These are phyloP conservation scores for Penicillium brevicompactum DNA, from an alignment of 2,329 filamentous ascomycete species.

Conservation along the genomic window DNA sequence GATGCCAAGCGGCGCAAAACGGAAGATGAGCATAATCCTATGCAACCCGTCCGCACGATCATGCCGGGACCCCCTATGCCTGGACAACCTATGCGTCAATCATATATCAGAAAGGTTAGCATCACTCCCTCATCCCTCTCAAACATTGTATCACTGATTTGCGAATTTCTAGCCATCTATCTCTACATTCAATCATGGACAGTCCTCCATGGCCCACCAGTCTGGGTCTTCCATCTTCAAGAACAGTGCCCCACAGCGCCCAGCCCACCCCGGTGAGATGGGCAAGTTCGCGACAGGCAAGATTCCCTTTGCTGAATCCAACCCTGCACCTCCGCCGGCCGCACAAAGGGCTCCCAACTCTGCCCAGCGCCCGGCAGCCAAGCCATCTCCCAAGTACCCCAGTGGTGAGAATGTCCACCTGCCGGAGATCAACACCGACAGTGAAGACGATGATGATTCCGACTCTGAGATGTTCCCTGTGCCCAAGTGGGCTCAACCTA, in stretches of 20 bases:
- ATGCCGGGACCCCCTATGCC: background rate
- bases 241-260: slow-evolving; percentile 59
- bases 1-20: slow-evolving; percentile 81
- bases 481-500: slow-evolving; percentile 86
- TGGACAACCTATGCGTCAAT: slow-evolving; percentile 82
- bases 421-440: slow-evolving; percentile 93
- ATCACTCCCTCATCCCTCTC: background rate
- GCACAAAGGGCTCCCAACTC: slow-evolving; percentile 63
- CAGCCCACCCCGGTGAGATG: slow-evolving; percentile 75
- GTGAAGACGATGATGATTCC: slow-evolving; percentile 75
- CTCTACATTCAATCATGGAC: slow-evolving; percentile 43
- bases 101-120: slow-evolving; percentile 70
- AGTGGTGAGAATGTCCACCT: slow-evolving; percentile 89
- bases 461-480: slow-evolving; percentile 64
- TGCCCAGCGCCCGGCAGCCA: slow-evolving; percentile 42
- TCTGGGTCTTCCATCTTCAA: slow-evolving; percentile 39
- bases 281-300: slow-evolving; percentile 84
- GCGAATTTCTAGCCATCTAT: slow-evolving; percentile 42
- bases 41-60: slow-evolving; percentile 68
- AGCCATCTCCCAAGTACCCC: slow-evolving; percentile 80
- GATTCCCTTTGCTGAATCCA: slow-evolving; percentile 81
- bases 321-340: slow-evolving; percentile 54
- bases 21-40: slow-evolving; percentile 67
- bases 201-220: slow-evolving; percentile 36
- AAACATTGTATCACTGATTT: slow-evolving; percentile 1